These are phyloP conservation scores for Saturnispora besseyi DNA, from an alignment of 805 yeast species.

Conservation along the genomic window DNA sequence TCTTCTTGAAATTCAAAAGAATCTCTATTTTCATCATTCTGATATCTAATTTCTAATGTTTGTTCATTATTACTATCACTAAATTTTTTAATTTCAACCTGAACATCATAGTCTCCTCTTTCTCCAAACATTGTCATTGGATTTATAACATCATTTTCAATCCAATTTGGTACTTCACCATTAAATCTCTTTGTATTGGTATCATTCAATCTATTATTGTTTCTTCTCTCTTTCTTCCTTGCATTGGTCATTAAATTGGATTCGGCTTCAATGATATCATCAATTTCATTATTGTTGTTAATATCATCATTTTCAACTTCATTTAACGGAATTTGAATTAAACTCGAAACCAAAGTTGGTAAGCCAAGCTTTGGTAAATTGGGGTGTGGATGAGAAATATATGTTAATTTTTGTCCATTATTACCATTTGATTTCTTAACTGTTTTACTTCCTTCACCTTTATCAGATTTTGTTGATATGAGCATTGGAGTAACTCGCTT, in stretches of 20 bases:
- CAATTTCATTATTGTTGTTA: conserved; percentile 37
- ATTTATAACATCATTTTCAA: conserved; percentile 18
- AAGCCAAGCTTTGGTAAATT: conserved; percentile 57
- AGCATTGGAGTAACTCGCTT: conserved; percentile 67
- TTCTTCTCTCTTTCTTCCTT: conserved; percentile 26
- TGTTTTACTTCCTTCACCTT: neutral
- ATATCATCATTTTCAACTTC: conserved; percentile 21
- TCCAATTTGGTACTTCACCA: conserved; percentile 17
- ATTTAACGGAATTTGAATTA: conserved; percentile 31
- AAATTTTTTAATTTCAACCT: conserved; percentile 4
- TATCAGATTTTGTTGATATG: conserved; percentile 37
- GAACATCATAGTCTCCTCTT: conserved; percentile 22
- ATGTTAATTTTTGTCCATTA: neutral
- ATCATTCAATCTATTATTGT: conserved; percentile 1
- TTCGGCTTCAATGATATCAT: conserved; percentile 30
- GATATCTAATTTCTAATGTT: conserved; percentile 18
- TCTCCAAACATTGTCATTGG: conserved; percentile 26
- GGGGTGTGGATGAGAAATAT: conserved; percentile 4
- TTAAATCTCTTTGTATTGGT: neutral
- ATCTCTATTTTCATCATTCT: conserved; percentile 2
- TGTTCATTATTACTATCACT: conserved; percentile 14
- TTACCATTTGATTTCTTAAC: neutral
- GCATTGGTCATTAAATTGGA: conserved; percentile 25
- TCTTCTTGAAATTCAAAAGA: conserved; percentile 20
- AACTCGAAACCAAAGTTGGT: conserved; percentile 55